These are phyloP conservation scores for Cajanus cajan DNA, from an alignment of 306 rosid genomes.

Conservation along the genomic window DNA sequence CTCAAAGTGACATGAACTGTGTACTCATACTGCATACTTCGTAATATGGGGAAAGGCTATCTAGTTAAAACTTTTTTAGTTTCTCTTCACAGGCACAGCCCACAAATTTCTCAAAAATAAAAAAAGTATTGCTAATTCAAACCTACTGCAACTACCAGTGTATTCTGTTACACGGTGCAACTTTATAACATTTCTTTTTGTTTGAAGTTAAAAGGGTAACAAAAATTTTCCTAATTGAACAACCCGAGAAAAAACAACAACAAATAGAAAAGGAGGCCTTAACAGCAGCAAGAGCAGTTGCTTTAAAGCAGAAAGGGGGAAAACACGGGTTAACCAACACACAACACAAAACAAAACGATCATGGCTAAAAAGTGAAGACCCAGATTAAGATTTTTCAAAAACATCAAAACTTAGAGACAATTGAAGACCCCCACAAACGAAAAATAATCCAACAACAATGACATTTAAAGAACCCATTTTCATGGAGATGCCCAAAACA, in stretches of 20 bases:
- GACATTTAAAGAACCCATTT: too few relatives aligned
- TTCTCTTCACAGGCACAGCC: neutral
- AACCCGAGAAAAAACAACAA: conserved; percentile 10
- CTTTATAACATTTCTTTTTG: too few relatives aligned
- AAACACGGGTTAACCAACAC: neutral
- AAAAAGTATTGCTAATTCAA: too few relatives aligned
- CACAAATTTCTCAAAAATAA: neutral
- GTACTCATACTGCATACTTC: neutral
- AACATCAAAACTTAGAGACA: conserved; percentile 21
- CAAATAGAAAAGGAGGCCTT: neutral
- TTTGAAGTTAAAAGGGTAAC: too few relatives aligned
- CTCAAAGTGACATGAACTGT: neutral
- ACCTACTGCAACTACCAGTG: too few relatives aligned
- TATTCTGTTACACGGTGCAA: too few relatives aligned
- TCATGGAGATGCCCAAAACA: conserved; percentile 51
- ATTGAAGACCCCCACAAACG: neutral
- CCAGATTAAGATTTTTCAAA: neutral
- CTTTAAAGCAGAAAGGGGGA: neutral
- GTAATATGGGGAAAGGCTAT: neutral
- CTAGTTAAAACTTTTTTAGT: neutral
- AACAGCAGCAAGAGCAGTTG: conserved; percentile 5
- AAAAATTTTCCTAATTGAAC: neutral
- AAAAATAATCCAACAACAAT: too few relatives aligned
- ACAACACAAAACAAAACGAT: neutral
- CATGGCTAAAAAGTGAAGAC: neutral